Evolutionary conservation across 306 rosid species (phyloP), one percentile per base, ranked within the genome.

Genomic region (Phaseolus lunatus): DNA sequence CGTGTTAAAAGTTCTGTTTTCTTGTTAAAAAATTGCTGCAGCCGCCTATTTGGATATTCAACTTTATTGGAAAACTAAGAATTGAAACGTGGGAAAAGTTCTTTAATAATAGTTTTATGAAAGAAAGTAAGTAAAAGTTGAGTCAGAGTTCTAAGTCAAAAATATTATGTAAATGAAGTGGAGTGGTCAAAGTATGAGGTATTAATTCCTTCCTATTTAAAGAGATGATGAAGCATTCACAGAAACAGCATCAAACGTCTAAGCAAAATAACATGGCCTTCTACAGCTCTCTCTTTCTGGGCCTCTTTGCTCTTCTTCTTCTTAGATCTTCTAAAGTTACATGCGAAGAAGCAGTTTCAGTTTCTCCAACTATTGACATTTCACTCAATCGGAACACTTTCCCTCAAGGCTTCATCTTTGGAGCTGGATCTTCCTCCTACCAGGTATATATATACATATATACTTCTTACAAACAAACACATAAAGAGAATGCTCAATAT

Each of bases 391-490:
- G 44, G 5, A 29, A 61, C 3, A 61, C 23, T 61, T 61, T 61
- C 23, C 67, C 67, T 14, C 2, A 29, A 61, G 44, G 67, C 0
- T 61, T 61, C 67, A 61, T 61, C 14, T 61, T 61, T 61, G 67
- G 67, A 5, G 67, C 44, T 0, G 67, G 67, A 16, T 61, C 67
- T 31, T 61, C 67, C 23, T 61, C 67, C 1, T 61, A 61, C 67
- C 67, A 61, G 65, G 37, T 58, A 26, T 26, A 4, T 4, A 56
- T 24, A 54, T 22, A 52, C 18, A 56, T 24, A 54, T 22, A 52
- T 50, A 50, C n/a, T 13, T 48, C n/a, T 48, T 16, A 48, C 2
- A 9, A 18, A 19, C 13, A 52, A 5, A 49, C 10, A 52, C 5
- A 22, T 20, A 53, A 2, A 54, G 62, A 3, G 15, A 18, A 19